Evolutionary conservation across 192 early-diverging fungal genomes (phyloP).

Genomic region (Haplosporangium gracile): DNA sequence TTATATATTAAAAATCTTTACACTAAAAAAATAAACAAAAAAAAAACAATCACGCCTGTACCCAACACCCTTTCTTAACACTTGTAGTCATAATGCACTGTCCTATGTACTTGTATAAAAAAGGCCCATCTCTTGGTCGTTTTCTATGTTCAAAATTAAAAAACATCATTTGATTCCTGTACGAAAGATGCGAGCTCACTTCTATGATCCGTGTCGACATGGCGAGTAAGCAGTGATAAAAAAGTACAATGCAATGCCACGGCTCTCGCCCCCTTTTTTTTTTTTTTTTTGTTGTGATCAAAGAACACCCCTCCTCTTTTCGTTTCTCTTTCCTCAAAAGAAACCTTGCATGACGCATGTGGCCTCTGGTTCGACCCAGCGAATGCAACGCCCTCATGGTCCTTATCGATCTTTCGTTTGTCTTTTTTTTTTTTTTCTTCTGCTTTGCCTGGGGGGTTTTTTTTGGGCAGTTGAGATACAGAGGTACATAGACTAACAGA

Average conservation of each 20-base stretch:
- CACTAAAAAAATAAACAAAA: not conserved
- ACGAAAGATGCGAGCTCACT: no score
- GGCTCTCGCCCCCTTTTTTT: no score
- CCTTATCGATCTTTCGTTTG: not conserved
- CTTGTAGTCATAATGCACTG: no score
- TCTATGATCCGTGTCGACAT: no score
- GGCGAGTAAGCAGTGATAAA: no score
- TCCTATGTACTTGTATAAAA: no score
- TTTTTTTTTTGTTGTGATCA: not conserved
- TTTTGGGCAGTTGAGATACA: not conserved
- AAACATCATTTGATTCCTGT: no score
- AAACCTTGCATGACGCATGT: conserved; percentile 6
- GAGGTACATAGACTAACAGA: not conserved
- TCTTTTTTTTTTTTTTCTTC: not conserved
- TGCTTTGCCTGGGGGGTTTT: not conserved
- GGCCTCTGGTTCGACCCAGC: not conserved
- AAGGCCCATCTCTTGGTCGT: no score
- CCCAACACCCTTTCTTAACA: no score
- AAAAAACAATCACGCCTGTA: not conserved
- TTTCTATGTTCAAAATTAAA: no score
- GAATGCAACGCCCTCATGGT: not conserved
- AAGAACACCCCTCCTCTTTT: not conserved
- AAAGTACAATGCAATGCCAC: no score
- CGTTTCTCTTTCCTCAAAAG: not conserved
- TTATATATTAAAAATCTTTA: no score